Conservation (phyloP, 2,329 filamentous ascomycete genomes). For the Sarocladium kiliense region DNA sequence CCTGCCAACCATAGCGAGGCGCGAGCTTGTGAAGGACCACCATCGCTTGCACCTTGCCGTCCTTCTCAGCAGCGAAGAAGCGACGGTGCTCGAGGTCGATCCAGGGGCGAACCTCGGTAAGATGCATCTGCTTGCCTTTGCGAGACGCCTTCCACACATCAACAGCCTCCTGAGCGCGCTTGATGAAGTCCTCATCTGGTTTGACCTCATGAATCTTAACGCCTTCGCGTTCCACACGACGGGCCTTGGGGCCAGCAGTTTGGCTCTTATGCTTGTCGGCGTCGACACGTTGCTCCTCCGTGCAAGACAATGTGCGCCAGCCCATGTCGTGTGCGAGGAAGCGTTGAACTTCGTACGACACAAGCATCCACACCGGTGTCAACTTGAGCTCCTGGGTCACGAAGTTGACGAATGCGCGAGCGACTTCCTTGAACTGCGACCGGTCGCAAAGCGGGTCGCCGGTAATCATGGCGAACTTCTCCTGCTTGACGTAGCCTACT, state of each 20-base stretch:
- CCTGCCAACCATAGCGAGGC: constrained; percentile 80
- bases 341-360: constrained; percentile 72
- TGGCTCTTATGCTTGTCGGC: constrained; percentile 62
- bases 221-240: constrained; percentile 76
- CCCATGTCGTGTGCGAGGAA: constrained; percentile 74
- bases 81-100: constrained; percentile 76
- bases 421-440: constrained; percentile 69
- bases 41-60: constrained; percentile 68
- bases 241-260: constrained; percentile 65
- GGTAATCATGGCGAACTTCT: constrained; percentile 75
- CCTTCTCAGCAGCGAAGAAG: constrained; percentile 76
- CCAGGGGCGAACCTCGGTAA: constrained; percentile 89
- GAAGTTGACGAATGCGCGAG: constrained; percentile 69
- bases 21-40: constrained; percentile 80
- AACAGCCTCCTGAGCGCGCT: constrained; percentile 67
- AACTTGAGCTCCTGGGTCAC: constrained; percentile 63
- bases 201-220: constrained; percentile 73
- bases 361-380: constrained; percentile 84
- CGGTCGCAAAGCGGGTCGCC: constrained; percentile 83
- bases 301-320: constrained; percentile 85
- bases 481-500: constrained; percentile 73
- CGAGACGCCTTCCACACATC: constrained; percentile 74
- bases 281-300: constrained; percentile 83
- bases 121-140: constrained; percentile 79
- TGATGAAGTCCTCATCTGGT: constrained; percentile 63